Base-by-base conservation (phyloP, 2,329 filamentous ascomycete genomes). In the Verruconis gallopava region DNA sequence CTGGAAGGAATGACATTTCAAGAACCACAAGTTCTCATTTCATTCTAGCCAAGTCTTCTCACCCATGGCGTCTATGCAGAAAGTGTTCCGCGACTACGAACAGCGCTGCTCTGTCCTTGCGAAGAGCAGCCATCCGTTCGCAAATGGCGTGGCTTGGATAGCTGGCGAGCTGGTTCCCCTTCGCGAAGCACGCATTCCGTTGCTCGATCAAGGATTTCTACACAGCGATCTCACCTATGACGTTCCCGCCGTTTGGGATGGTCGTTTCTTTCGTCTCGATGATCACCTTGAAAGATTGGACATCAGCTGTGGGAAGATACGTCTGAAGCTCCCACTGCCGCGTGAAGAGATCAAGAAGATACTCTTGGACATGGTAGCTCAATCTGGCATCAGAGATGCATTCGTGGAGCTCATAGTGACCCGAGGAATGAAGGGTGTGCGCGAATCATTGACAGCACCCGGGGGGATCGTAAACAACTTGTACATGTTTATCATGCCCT, bases 141-240 rank as follows among this genome's bases (percentile, higher is more conserved):
- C 65, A 14, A 53, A 58, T 14, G 68, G 69, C 9, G 52, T 71
- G 3, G 68, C 68, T 17, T 72, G 65, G 68, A 49, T 71, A 1
- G 56, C 62, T 35, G 65, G 65, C 13, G 49, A 64, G 32, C 51
- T 66, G 3, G 56, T 62, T 0, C 66, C 68, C 3, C 50, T 71
- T 4, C 30, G 55, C n/a, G 51, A 69, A 36, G 69, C 69, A 1
- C 59, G 59, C n/a, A 68, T 72, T 14, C 69, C 69, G 1, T 50
- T 72, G 0, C 48, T 67, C 0, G 69, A 72, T 46, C 62, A 72
- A 52, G 69, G 69, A 14, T 72, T 72, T 50, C 51, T 71, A 49
- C 67, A 67, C 50, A 64, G 67, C 51, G 68, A 72, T 36, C 49
- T 71, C 1, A 72, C 69, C 1, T 72, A 72, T 50, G 68, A 72